Evolutionary conservation across 2,329 filamentous ascomycete species (phyloP).

Genomic region (Trichoderma endophyticum): DNA sequence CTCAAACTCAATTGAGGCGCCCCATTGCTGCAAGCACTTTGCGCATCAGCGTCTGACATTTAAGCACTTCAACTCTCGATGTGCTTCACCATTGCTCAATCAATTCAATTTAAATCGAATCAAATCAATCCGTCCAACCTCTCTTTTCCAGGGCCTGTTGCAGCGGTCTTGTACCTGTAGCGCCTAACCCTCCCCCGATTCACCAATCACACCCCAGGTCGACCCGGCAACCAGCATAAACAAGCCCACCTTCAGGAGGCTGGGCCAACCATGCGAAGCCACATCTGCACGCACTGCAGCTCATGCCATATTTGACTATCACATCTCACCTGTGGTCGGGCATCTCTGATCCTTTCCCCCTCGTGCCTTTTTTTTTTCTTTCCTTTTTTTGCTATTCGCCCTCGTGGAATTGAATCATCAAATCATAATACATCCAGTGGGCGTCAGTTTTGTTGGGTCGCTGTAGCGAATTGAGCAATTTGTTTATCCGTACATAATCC

Average conservation of each 20-base stretch:
- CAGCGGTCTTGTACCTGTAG: neutral
- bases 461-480: neutral
- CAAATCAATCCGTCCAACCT: neutral
- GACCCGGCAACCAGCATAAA: conserved; percentile 37
- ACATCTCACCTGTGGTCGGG: conserved; percentile 3
- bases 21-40: neutral
- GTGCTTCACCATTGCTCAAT: neutral
- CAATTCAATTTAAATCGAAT: neutral
- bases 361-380: neutral
- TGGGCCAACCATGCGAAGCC: conserved; percentile 33
- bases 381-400: neutral
- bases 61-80: neutral
- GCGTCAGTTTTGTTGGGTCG: neutral
- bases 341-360: conserved; percentile 2
- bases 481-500: neutral
- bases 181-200: neutral
- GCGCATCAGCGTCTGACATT: neutral
- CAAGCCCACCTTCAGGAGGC: conserved; percentile 27
- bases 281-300: conserved; percentile 22
- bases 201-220: conserved; percentile 18
- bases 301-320: neutral
- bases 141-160: neutral
- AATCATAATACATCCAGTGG: neutral
- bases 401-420: neutral
- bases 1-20: neutral